Base-by-base conservation (phyloP, 2,329 filamentous ascomycete genomes). In the Verticillium zaregamsianum region DNA sequence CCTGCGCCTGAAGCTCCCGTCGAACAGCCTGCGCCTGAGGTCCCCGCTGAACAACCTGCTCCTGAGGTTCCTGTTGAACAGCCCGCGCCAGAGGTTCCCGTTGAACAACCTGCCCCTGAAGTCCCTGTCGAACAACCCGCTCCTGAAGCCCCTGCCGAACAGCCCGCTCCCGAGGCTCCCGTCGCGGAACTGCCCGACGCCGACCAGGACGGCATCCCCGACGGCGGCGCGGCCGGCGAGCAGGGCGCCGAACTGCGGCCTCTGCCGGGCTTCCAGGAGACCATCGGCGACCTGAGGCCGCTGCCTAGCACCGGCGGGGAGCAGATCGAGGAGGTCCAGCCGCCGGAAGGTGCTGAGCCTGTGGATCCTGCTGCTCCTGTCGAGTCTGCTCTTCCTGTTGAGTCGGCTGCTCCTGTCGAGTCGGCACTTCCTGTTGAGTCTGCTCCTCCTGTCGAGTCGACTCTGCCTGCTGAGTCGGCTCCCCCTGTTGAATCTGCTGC, bases 211-310 rank as follows among this genome's bases (percentile, higher is more conserved):
- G 58, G 45, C 9, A 32, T 59, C n/a, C 58, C 58, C 20, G 58
- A 37, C 15, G 58, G 58, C 28, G 40, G n/a, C 15, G 23, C 28
- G 12, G 28, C 40, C 12, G 58, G 58, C 12, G 58, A 55, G 23
- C 58, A 59, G 45, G 58, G 58, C 20, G 58, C 58, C 31, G 58
- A 59, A 45, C 31, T 59, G 17, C n/a, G 58, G 31, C 58, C 58
- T 25, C 58, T 59, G 28, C 58, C 57, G 4, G 54, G 54, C 25
- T 55, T 55, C 14, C 54, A 55, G 54, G 25, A 31, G 25, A 17
- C 54, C 25, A 20, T 33, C 12, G 54, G 54, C 28, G 54, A 55
- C 25, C 28, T 55, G 31, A 32, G 25, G n/a, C 54, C 54, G 2
- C 28, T 55, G 31, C 54, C 54, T 14, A 17, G 25, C 14, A 55